Evolutionary conservation across 306 rosid species (phyloP).

Genomic region (Vigna nakashimae): DNA sequence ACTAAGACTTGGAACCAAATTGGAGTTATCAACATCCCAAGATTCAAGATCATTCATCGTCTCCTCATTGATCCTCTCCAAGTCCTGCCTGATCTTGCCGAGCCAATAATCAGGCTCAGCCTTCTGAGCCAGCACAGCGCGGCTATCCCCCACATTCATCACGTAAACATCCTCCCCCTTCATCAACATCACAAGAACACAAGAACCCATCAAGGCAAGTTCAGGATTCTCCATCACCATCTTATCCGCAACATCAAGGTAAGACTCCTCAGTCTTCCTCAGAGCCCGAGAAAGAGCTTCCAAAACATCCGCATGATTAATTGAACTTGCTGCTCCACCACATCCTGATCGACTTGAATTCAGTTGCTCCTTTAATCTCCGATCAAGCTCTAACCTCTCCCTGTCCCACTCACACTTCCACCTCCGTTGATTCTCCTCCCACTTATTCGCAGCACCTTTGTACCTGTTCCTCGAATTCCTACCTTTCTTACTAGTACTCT

Average conservation of each 20-base stretch:
- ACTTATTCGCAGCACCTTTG: slow-evolving; percentile 64
- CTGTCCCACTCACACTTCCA: slow-evolving; percentile 97
- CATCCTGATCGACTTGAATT: slow-evolving; percentile 59
- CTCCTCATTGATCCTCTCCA: slow-evolving; percentile 95
- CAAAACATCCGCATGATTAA: slow-evolving; percentile 77
- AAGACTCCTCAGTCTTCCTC: slow-evolving; percentile 89
- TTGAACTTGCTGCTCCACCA: slow-evolving; percentile 31
- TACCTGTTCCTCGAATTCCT: slow-evolving; percentile 58
- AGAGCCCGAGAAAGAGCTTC: slow-evolving; percentile 85
- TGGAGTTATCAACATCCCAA: slow-evolving; percentile 63
- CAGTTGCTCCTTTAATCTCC: slow-evolving; percentile 78
- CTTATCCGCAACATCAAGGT: slow-evolving; percentile 81
- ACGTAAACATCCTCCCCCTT: slow-evolving; percentile 96
- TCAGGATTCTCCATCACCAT: slow-evolving; percentile 90
- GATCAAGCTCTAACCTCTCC: slow-evolving; percentile 86
- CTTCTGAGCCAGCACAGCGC: slow-evolving; percentile 90
- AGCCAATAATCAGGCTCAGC: slow-evolving; percentile 96
- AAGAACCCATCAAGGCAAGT: slow-evolving; percentile 96
- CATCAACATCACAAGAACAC: slow-evolving; percentile 97
- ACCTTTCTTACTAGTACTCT: slow-evolving; percentile 42
- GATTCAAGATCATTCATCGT: slow-evolving; percentile 90
- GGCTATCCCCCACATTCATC: slow-evolving; percentile 94
- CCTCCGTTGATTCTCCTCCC: slow-evolving; percentile 89
- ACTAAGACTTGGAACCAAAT: slow-evolving; percentile 58
- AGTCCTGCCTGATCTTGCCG: slow-evolving; percentile 81